Evolutionary conservation across 2,329 filamentous ascomycete species (phyloP), one percentile per base, ranked within the genome.

Genomic region (Aureobasidium sp.): DNA sequence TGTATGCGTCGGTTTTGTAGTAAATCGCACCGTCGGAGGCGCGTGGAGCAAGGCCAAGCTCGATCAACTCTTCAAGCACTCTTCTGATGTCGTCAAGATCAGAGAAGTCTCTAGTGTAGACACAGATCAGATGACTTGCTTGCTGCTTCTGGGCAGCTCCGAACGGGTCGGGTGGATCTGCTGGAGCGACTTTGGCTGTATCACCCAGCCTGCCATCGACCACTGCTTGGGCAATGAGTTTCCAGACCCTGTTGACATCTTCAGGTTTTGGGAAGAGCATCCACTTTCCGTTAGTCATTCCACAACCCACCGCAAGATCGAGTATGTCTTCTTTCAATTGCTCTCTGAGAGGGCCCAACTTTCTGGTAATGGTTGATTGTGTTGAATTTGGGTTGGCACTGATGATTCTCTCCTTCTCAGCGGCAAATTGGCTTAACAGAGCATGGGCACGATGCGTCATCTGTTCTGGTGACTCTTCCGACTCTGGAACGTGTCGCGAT

Each of bases 41-140:
- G 27, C 66, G 64, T 7, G 70, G 67, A 17, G 87, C 78, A 41
- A 94, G 75, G 8, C 81, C 84, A 63, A 92, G 76, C 61, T 85
- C 78, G 56, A 81, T 80, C 13, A 63, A 37, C 10, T 59, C 61
- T 56, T 81, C 81, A 13, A 63, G 53, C 26, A 95, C 88, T 47
- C 88, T 81, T 32, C 78, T 80, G 6, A 95, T 82, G 70, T 95
- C 90, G 4, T 80, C 76, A 57, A 76, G 79, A 70, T 95, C 85
- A 32, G 77, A 77, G 70, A 92, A 94, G 71, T 96, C 85, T 46
- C 78, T 77, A 5, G 90, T 95, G 72, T 95, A 95, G 8, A 95
- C 78, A 66, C 88, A 92, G 29, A 95, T 84, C 46, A 94, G 74
- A n/a, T 55, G 62, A 24, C 26, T 27, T 24, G 56, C 46, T 17